phyloP scores from a whole-genome alignment of 257 asterid genomes.

The Cynanchum wilfordii region DNA sequence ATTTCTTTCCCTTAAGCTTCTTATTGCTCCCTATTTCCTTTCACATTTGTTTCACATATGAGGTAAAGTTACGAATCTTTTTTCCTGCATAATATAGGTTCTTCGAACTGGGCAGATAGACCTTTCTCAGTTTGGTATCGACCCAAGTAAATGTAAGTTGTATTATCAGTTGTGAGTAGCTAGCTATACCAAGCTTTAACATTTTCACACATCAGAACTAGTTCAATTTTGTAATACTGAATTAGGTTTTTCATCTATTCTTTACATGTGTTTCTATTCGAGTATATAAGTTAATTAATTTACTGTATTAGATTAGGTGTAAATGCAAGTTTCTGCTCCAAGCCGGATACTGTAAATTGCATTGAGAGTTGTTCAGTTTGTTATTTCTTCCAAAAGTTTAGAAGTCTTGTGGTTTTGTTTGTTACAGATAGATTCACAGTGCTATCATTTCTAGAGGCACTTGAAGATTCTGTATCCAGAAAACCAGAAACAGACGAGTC shows the following conservation, averaged over 20 bases:
- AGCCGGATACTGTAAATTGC: neutral
- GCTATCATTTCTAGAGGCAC: conserved; percentile 92
- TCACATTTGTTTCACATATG: neutral
- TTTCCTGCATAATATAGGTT: conserved; percentile 45
- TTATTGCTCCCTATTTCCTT: neutral
- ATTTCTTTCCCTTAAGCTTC: neutral
- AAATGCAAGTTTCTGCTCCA: neutral
- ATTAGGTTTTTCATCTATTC: neutral
- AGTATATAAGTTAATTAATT: neutral
- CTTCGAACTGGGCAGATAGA: conserved; percentile 93
- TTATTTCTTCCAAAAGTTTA: neutral
- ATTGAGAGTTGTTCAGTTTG: neutral
- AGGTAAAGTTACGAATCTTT: conserved; percentile 14
- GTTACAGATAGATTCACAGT: conserved; percentile 77
- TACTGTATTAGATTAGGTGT: neutral
- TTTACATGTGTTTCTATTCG: neutral
- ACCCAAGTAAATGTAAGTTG: conserved; percentile 75
- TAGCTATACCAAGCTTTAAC: neutral
- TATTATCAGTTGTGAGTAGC: neutral
- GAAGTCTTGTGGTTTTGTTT: conserved; percentile 4
- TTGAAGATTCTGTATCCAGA: conserved; percentile 73
- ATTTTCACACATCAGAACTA: neutral
- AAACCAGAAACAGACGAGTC: conserved; percentile 42
- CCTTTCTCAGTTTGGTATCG: conserved; percentile 85
- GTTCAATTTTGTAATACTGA: neutral